Evolutionary conservation across 106 monocot species (phyloP), one percentile per base, ranked within the genome.

Genomic region (Dendrobium huoshanense): DNA sequence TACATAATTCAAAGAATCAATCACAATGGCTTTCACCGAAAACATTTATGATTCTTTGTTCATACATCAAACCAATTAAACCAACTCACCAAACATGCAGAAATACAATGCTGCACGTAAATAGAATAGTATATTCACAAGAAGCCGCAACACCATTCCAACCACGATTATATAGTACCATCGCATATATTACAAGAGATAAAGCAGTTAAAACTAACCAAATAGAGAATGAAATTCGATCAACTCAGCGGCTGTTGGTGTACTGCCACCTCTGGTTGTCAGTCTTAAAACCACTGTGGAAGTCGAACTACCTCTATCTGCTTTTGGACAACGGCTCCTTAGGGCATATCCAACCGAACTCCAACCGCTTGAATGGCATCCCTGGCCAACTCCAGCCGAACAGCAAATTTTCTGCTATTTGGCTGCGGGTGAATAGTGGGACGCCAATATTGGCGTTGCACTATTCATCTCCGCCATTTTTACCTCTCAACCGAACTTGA

Each of bases 161-260:
- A 31, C 31, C 7, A 37, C 37, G 24, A 70, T 20, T 8, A 61
- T 6, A 70, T 70, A 70, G 17, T 37, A 70, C 37, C 31, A 70
- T 37, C 4, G 70, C 16, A 70, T 70, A 70, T 37, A 70, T 70
- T 70, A 70, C 70, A 70, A 37, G 70, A 13, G 70, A 70, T 37
- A 37, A 37, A 40, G 4, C 13, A 70, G 37, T 70, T 22, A 7
- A 31, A 15, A 70, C 70, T 2, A 37, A 16, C 70, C 37, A 70
- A 61, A 61, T n/a, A 61, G 24, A 61, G 37, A 15, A 29, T 37
- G 29, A 3, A 3, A 9, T 33, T 70, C 33, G 7, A 61, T 61
- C 61, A 61, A 22, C 70, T 33, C 70, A 15, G 70, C 70, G 2
- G 11, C 33, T 70, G 29, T 22, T 70, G 70, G 33, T 61, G 70